These are phyloP conservation scores for Colletotrichum eleusines DNA, from an alignment of 2,329 filamentous ascomycete species.

Conservation along the genomic window DNA sequence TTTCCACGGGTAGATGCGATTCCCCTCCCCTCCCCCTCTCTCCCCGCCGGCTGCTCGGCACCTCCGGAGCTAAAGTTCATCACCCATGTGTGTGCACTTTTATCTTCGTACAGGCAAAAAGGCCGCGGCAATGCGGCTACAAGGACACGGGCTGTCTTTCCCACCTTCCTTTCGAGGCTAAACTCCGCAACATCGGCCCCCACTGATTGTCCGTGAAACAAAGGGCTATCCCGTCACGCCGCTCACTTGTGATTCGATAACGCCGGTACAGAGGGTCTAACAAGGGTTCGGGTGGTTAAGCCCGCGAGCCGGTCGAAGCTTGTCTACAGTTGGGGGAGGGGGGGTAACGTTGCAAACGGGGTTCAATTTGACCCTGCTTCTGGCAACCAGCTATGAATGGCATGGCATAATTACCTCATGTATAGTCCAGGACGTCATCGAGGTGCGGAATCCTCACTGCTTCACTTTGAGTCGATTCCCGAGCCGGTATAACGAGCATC, in stretches of 20 bases:
- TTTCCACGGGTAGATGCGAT: no score
- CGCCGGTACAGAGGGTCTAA: neutral
- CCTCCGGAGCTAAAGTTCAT: neutral
- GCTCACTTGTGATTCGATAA: neutral
- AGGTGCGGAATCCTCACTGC: neutral
- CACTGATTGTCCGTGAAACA: neutral
- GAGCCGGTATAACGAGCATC: neutral
- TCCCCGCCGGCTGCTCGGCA: neutral
- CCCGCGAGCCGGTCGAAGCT: neutral
- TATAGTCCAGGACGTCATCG: neutral
- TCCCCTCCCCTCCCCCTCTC: neutral
- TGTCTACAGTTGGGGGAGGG: neutral
- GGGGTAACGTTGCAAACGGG: neutral
- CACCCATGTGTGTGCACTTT: no score
- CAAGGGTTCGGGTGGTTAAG: neutral
- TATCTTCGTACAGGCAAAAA: neutral
- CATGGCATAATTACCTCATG: neutral
- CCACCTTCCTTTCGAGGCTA: constrained; percentile 10
- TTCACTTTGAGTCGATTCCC: neutral
- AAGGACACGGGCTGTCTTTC: neutral
- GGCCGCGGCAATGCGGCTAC: neutral
- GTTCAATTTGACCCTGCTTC: no score
- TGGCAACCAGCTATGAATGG: neutral
- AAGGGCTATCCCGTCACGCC: neutral
- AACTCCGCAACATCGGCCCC: neutral